Conservation (phyloP, 352 stramenopile species). For the Globisporangium spiculum region DNA sequence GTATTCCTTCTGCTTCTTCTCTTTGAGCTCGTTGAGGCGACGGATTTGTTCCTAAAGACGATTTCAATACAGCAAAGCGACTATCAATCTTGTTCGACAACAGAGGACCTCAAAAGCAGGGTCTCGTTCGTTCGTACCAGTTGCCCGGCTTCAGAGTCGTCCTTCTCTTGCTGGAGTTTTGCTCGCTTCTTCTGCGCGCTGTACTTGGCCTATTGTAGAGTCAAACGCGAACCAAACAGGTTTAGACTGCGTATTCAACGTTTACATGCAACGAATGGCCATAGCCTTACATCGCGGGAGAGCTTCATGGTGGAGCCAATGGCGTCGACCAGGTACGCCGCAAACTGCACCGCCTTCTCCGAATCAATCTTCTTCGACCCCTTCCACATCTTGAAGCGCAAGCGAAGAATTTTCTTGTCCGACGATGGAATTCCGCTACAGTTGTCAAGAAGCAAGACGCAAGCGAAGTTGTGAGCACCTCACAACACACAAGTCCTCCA, state of each 20-base stretch:
- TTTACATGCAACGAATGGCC: background rate
- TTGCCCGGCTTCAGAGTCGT: constrained; percentile 27
- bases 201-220: constrained; percentile 50
- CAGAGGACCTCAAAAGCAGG: too few relatives aligned
- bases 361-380: constrained; percentile 65
- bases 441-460: background rate
- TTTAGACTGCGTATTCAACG: background rate
- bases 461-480: background rate
- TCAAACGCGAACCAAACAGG: background rate
- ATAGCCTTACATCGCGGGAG: constrained; percentile 53
- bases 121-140: constrained; percentile 24
- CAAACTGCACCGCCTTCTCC: constrained; percentile 40
- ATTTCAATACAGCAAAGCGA: background rate
- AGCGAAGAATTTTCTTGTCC: constrained; percentile 55
- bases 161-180: constrained; percentile 59
- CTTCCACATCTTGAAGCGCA: constrained; percentile 61
- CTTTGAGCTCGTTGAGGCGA: constrained; percentile 49
- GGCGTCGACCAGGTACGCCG: constrained; percentile 56
- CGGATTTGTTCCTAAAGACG: constrained; percentile 38
- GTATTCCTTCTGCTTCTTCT: constrained; percentile 83
- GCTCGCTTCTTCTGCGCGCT: constrained; percentile 69
- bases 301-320: constrained; percentile 75
- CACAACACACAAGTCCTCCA: background rate
- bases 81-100: background rate
- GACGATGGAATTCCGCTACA: constrained; percentile 62